Evolutionary conservation across 805 yeast species (phyloP), one percentile per base, ranked within the genome.

Genomic region (Metschnikowia kofuensis): DNA sequence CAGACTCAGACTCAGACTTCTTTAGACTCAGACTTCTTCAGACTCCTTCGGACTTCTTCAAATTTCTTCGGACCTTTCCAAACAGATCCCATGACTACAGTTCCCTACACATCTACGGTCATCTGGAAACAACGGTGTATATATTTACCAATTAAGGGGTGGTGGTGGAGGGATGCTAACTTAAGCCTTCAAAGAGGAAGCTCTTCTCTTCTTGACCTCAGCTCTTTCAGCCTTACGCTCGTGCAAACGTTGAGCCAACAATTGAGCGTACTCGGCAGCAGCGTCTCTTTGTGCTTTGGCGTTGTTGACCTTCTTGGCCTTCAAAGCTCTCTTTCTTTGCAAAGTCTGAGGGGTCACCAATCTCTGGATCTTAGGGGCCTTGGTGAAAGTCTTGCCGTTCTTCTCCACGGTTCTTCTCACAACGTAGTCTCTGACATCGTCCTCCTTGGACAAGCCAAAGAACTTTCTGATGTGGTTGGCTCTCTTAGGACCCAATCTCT

Each of bases 401-500:
- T 94, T 95, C 80, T 85, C 85, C 65, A 94, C 86, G 77, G 92
- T 97, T 82, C 99, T 91, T 84, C 98, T 94, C 73, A 94, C 85
- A 67, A 94, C 99, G 78, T 83, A 94, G 65, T 75, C 69, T 72
- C 72, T 54, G 62, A 87, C 92, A 69, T 88, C 96, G 69, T 87
- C 95, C 76, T 87, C 96, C 82, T 89, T 87, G 79, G 95, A 74
- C 69, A 89, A 87, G 81, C 97, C 98, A 74, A 89, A 94, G 96
- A 94, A 94, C 80, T 94, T 92, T 87, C 98, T 91, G 79, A 94
- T 94, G 92, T 92, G 80, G 95, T 90, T 92, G 73, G 99, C 99
- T 87, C 99, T 90, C 96, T 94, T 94, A 80, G 99, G 99, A 73
- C 99, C 99, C 74, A 94, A 86, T 85, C 98, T 91, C 87, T 92